Evolutionary conservation across 2,329 filamentous ascomycete species (phyloP).

Genomic region (Apiospora phragmitis): DNA sequence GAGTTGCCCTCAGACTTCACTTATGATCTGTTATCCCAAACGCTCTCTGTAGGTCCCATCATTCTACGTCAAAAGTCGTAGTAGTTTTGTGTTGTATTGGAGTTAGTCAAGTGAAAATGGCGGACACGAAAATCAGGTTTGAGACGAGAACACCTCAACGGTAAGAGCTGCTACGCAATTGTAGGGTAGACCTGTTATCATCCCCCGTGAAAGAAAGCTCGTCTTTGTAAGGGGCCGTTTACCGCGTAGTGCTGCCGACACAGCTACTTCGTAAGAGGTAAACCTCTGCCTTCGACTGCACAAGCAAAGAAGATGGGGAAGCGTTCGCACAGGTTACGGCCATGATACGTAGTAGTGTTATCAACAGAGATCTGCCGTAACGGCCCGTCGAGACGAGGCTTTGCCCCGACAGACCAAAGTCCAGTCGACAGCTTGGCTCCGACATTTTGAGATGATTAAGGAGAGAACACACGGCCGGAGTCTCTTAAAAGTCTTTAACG

Average conservation of each 20-base stretch:
- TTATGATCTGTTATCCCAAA: not conserved
- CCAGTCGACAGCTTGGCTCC: not conserved
- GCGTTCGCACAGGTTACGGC: not conserved
- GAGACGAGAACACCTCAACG: not conserved
- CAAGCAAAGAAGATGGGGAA: not conserved
- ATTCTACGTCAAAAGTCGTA: not conserved
- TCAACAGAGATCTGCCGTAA: not conserved
- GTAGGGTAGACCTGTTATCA: not conserved
- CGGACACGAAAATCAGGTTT: not conserved
- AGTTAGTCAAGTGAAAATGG: not conserved
- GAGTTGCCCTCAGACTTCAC: not conserved
- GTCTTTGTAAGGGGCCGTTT: not conserved
- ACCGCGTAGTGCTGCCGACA: not conserved
- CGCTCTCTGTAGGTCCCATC: not conserved
- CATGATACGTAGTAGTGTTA: not conserved
- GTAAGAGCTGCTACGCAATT: not conserved
- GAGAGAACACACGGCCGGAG: not conserved
- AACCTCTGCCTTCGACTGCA: not conserved
- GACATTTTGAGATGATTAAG: not conserved
- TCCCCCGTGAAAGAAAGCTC: not conserved
- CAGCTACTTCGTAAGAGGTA: not conserved
- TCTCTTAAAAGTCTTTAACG: not conserved
- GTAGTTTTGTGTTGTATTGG: no score
- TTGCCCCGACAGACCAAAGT: not conserved
- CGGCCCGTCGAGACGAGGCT: not conserved